Conservation (phyloP, 2,329 filamentous ascomycete species). For the Saccharata proteae region DNA sequence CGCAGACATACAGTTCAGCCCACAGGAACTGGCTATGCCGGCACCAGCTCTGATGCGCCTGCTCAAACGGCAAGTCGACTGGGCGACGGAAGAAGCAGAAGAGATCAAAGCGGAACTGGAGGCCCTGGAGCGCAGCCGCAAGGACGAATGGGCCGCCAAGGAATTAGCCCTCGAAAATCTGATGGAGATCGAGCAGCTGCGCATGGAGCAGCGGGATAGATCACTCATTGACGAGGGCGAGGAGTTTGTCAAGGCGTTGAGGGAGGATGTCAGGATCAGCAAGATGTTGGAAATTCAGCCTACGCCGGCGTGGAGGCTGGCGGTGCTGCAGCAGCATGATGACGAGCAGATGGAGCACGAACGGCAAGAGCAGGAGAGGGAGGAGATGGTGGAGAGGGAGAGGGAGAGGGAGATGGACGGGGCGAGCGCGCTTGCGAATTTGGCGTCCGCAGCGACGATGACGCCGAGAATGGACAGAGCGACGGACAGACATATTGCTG, state of each 20-base stretch:
- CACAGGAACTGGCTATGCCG: slow-evolving; percentile 52
- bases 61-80: slow-evolving; percentile 53
- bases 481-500: too few relatives aligned
- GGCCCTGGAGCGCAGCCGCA: slow-evolving; percentile 52
- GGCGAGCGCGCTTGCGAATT: too few relatives aligned
- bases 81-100: slow-evolving; percentile 57
- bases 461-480: too few relatives aligned
- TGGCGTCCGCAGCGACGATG: too few relatives aligned
- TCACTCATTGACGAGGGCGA: slow-evolving; percentile 21
- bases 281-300: slow-evolving; percentile 18
- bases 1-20: slow-evolving; percentile 48
- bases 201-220: slow-evolving; percentile 17
- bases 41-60: slow-evolving; percentile 56
- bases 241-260: slow-evolving; percentile 21
- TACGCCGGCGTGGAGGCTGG: too few relatives aligned
- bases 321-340: too few relatives aligned
- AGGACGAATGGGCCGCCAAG: slow-evolving; percentile 67
- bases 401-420: too few relatives aligned
- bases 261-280: slow-evolving; percentile 23
- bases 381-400: too few relatives aligned
- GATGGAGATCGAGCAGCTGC: slow-evolving; percentile 54
- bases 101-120: slow-evolving; percentile 53
- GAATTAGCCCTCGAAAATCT: slow-evolving; percentile 67
- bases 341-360: too few relatives aligned
- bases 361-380: too few relatives aligned